phyloP scores from a whole-genome alignment of 2,329 filamentous ascomycete species.

The Aspergillus luchuensis region DNA sequence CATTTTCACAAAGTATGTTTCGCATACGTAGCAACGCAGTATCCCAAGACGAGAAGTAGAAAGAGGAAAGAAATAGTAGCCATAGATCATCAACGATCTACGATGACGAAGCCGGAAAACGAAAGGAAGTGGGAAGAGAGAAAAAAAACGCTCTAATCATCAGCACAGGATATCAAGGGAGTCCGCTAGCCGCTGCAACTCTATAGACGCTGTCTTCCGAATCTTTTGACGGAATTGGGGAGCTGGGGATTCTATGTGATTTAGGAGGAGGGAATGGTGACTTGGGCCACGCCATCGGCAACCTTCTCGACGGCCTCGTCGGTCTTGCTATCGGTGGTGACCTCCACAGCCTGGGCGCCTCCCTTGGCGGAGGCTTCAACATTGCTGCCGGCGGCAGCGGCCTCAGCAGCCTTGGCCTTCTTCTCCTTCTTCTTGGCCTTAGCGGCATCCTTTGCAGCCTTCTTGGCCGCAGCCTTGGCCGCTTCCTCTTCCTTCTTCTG shows the following conservation, averaged over 20 bases:
- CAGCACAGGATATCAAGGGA: slow-evolving; percentile 4
- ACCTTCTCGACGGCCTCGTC: slow-evolving; percentile 44
- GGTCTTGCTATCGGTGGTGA: slow-evolving; percentile 26
- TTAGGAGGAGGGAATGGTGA: slow-evolving; percentile 45
- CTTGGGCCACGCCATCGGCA: slow-evolving; percentile 45
- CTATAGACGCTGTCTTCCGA: slow-evolving; percentile 1
- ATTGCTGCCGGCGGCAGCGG: slow-evolving; percentile 28
- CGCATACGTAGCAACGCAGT: background rate
- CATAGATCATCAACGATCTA: background rate
- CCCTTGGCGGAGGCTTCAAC: slow-evolving; percentile 43
- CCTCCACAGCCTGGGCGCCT: slow-evolving; percentile 31
- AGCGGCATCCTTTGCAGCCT: slow-evolving; percentile 43
- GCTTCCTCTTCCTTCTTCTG: slow-evolving; percentile 66
- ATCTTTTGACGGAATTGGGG: background rate
- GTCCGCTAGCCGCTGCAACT: background rate
- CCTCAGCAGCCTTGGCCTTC: slow-evolving; percentile 43
- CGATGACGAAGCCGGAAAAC: background rate
- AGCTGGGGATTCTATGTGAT: slow-evolving; percentile 5
- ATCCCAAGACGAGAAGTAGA: background rate
- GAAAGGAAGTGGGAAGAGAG: too few relatives aligned
- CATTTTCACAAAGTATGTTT: background rate
- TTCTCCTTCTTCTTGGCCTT: slow-evolving; percentile 41
- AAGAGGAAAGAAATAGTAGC: background rate
- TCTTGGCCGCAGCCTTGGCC: slow-evolving; percentile 44
- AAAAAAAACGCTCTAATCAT: slow-evolving; percentile 9